A percentile compares a stretch with the other conserved stretches of the same genome.
Conservation (phyloP, 495 filamentous ascomycete species). For the Hypomontagnella monticulosa region DNA sequence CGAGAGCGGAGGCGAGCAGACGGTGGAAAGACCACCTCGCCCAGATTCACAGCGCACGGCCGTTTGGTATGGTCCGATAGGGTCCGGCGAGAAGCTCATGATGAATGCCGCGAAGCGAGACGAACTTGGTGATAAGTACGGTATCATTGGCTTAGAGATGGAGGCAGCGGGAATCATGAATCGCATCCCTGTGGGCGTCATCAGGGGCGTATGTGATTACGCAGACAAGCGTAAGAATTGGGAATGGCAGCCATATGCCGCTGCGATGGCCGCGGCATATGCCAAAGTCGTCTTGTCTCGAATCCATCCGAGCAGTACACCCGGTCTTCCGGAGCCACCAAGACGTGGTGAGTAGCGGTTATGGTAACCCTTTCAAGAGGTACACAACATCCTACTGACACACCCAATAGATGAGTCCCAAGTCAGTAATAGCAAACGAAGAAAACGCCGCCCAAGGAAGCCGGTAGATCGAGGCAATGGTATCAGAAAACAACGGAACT, state of each 20-base stretch:
- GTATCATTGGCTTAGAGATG: too few species aligned
- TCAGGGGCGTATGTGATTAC: slow-evolving; percentile 57
- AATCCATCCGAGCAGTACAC: slow-evolving; percentile 21
- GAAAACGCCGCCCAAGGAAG: not conserved
- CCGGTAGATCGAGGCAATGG: not conserved
- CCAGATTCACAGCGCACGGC: slow-evolving; percentile 29
- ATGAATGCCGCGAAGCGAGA: slow-evolving; percentile 37
- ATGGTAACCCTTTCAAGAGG: not conserved
- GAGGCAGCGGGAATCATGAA: too few species aligned
- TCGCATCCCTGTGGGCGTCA: slow-evolving; percentile 45
- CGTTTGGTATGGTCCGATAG: slow-evolving; percentile 47
- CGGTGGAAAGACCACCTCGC: not conserved
- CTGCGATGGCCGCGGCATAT: slow-evolving; percentile 53
- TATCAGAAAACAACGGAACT: not conserved
- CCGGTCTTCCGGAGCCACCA: too few species aligned
- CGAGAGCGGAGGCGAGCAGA: too few species aligned
- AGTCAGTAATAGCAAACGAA: not conserved
- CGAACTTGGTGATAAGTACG: not conserved
- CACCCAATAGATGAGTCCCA: not conserved
- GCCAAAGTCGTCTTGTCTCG: slow-evolving; percentile 47
- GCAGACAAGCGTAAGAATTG: slow-evolving; percentile 52
- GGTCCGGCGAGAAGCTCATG: slow-evolving; percentile 45
- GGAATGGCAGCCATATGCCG: slow-evolving; percentile 51
- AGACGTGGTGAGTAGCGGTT: too few species aligned
- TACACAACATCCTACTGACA: not conserved